Percentiles rank a stretch among this genome's conserved stretches.
phyloP scores from a whole-genome alignment of 345 rosid genomes.

The Cardiospermum halicacabum region DNA sequence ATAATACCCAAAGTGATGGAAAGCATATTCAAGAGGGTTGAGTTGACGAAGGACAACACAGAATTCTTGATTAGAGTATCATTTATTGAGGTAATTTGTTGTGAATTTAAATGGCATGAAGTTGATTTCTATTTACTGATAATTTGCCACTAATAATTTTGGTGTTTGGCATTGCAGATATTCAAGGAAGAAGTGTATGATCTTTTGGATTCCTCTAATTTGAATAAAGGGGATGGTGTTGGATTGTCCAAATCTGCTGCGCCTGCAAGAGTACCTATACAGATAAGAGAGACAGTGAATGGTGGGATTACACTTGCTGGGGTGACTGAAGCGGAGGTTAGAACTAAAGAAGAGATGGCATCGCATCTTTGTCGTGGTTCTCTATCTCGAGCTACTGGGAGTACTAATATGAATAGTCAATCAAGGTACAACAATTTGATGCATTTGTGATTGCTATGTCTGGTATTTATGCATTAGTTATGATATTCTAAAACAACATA shows the following conservation, averaged over 20 bases:
- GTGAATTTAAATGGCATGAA: neutral
- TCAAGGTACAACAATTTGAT: conserved; percentile 53
- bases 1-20: conserved; percentile 90
- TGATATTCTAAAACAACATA: too few relatives aligned
- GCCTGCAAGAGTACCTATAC: conserved; percentile 71
- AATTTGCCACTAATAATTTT: neutral
- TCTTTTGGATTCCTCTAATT: conserved; percentile 54
- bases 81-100: conserved; percentile 71
- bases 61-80: conserved; percentile 84
- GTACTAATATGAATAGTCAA: conserved; percentile 97
- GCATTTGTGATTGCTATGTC: neutral
- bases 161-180: conserved; percentile 41
- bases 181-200: conserved; percentile 97
- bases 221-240: conserved; percentile 44
- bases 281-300: conserved; percentile 79
- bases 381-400: conserved; percentile 81
- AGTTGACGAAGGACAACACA: conserved; percentile 35
- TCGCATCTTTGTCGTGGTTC: conserved; percentile 73
- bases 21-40: conserved; percentile 53
- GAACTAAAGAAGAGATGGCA: conserved; percentile 86
- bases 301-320: conserved; percentile 98
- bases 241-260: conserved; percentile 33
- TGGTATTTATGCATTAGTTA: too few relatives aligned
- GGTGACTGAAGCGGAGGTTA: conserved; percentile 87
- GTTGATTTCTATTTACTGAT: neutral